Evolutionary conservation across 495 filamentous ascomycete species (phyloP), one percentile per base, ranked within the genome.

Genomic region (Penicillium coprophilum): DNA sequence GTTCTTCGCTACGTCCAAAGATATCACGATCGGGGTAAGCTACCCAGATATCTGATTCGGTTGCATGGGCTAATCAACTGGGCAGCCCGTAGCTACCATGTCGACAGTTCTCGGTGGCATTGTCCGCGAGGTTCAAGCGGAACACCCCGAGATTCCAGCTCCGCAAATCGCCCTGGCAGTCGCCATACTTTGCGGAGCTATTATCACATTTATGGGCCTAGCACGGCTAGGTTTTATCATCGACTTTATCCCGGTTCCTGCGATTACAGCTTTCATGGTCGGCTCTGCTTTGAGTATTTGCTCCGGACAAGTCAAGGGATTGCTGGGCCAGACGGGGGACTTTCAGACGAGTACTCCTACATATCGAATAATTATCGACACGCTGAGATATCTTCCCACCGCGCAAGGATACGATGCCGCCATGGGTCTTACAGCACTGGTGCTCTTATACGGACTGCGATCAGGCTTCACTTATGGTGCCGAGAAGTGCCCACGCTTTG

Each of bases 1-100:
- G 92, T 91, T 96, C 68, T 96, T 97, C 60, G 92, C 92, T 2
- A 97, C 92, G 1, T 96, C 93, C 0, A 97, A 97, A 65, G 92
- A 97, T 69, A 96, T 97, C 66, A 96, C 92, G 8, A 96, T 97
- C 46, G 92, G 92, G 15, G 89, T 92, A 75, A 77, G 88, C 23
- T 82, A 28, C 0, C 20, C 19, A 17, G 19, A 6, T 27, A 6
- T 17, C 12, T 21, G 9, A n/a, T 39, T 40, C 13, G 13, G 6
- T 32, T 27, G 20, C 8, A 1, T 13, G 10, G 4, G 17, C 41
- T 23, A 36, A 23, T 24, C 19, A 39, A 27, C 32, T n/a, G 13
- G 13, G 13, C 65, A 93, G 88, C 93, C 92, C 39, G 92, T 97
- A 30, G 92, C 92, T 50, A 92, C 96, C 53, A 84, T 96, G 80